Evolutionary conservation across 2,329 filamentous ascomycete genomes (phyloP).

Genomic region (Stromatinia cepivora): DNA sequence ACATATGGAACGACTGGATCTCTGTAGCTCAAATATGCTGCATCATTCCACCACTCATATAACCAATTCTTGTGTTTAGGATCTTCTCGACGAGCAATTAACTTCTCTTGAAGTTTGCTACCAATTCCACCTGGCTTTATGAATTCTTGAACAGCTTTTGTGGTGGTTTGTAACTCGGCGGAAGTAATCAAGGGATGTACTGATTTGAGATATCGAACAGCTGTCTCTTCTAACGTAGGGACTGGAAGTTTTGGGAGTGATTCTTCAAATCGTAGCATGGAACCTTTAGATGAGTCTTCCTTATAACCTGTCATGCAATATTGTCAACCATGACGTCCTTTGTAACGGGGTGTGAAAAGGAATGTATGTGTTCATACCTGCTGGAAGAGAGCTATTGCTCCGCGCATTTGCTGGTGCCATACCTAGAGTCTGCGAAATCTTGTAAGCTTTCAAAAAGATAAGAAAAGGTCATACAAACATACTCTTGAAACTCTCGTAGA

Average conservation of each 20-base stretch:
- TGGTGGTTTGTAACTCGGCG: constrained; percentile 68
- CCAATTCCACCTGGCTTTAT: constrained; percentile 83
- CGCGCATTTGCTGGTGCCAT: constrained; percentile 57
- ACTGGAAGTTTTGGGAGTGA: constrained; percentile 80
- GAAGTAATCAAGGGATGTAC: constrained; percentile 72
- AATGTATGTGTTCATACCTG: constrained; percentile 45
- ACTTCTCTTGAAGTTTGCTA: constrained; percentile 80
- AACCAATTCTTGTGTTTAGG: constrained; percentile 90
- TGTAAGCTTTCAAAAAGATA: constrained; percentile 26
- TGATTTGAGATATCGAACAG: constrained; percentile 76
- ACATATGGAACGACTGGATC: constrained; percentile 97
- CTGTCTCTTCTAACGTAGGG: constrained; percentile 79
- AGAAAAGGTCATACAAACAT: constrained; percentile 14
- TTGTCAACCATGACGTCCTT: constrained; percentile 15
- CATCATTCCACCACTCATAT: constrained; percentile 97
- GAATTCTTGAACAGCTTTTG: constrained; percentile 85
- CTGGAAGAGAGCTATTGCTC: constrained; percentile 58
- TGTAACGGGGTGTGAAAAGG: constrained; percentile 23
- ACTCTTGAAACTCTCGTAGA: constrained; percentile 35
- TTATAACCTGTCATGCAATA: constrained; percentile 60
- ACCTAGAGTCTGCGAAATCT: constrained; percentile 32
- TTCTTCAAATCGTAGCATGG: constrained; percentile 82
- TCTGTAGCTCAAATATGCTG: constrained; percentile 87
- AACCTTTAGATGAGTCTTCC: constrained; percentile 76
- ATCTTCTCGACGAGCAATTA: constrained; percentile 76